phyloP scores from a whole-genome alignment of 2,329 filamentous ascomycete species.

The Parascedosporium putredinis region DNA sequence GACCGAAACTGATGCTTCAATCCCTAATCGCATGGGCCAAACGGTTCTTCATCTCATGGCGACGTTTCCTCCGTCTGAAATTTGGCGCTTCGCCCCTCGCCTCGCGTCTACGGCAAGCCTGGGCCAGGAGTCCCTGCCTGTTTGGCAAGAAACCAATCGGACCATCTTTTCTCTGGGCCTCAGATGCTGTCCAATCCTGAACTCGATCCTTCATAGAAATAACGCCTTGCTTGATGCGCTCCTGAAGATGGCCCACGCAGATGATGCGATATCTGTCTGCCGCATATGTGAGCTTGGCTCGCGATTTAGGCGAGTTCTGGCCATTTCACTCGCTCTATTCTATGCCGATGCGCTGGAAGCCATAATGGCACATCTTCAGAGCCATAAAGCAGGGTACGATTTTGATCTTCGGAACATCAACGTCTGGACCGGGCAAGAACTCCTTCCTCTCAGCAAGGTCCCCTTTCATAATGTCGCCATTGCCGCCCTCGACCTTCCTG shows the following conservation, averaged over 20 bases:
- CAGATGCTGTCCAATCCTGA: background rate
- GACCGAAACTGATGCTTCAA: background rate
- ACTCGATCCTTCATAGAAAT: background rate
- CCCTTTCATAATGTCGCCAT: background rate
- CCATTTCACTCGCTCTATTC: background rate
- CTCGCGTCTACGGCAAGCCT: background rate
- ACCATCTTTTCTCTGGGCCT: background rate
- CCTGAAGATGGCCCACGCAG: background rate
- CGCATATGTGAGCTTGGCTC: background rate
- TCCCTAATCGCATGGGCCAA: background rate
- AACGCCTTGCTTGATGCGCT: background rate
- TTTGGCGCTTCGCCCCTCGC: background rate
- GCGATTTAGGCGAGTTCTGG: background rate
- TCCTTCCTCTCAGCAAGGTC: background rate
- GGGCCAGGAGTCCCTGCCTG: background rate
- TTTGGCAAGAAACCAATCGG: background rate
- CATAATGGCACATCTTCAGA: background rate
- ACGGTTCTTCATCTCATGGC: background rate
- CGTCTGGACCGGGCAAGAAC: background rate
- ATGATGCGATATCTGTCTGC: background rate
- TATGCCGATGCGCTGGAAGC: background rate
- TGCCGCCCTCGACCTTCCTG: background rate
- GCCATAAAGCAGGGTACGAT: background rate
- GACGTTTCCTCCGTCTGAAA: background rate
- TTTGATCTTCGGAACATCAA: background rate